Evolutionary conservation across 1,284 basidiomycete species (phyloP).

Genomic region (Pholiota adiposa): DNA sequence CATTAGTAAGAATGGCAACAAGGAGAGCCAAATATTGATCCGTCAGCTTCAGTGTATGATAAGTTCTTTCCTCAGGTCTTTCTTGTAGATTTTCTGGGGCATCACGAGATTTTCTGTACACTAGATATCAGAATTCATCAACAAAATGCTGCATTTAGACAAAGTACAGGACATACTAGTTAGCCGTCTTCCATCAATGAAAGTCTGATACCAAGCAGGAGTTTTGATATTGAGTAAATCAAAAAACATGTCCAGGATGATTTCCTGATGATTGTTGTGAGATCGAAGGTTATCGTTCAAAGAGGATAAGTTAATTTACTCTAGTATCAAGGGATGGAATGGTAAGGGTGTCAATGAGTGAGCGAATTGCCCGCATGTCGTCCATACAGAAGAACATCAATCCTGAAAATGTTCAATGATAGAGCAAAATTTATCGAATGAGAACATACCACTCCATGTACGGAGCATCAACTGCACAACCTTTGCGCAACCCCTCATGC

Average conservation of each 20-base stretch:
- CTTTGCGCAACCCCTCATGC: slow-evolving; percentile 77
- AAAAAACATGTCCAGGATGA: slow-evolving; percentile 93
- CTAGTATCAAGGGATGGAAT: slow-evolving; percentile 88
- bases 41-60: slow-evolving; percentile 78
- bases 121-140: slow-evolving; percentile 38
- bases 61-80: slow-evolving; percentile 49
- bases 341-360: slow-evolving; percentile 84
- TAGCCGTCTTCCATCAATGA: slow-evolving; percentile 83
- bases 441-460: slow-evolving; percentile 87
- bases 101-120: slow-evolving; percentile 68
- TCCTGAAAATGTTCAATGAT: slow-evolving; percentile 42
- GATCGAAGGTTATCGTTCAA: not conserved
- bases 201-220: slow-evolving; percentile 89
- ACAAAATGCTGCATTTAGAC: not conserved
- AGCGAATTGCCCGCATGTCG: slow-evolving; percentile 83
- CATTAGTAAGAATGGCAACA: slow-evolving; percentile 84
- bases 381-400: slow-evolving; percentile 95
- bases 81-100: slow-evolving; percentile 35
- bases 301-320: slow-evolving; percentile 47
- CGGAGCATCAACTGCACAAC: slow-evolving; percentile 86
- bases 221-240: slow-evolving; percentile 91
- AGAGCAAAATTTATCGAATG: not conserved
- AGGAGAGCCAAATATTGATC: slow-evolving; percentile 96
- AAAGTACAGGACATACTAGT: slow-evolving; percentile 63
- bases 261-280: slow-evolving; percentile 60